A percentile compares a stretch with the other conserved stretches of the same genome.
Evolutionary conservation across 768 basidiomycete genomes (phyloP).

Genomic region (Suillus paluster): DNA sequence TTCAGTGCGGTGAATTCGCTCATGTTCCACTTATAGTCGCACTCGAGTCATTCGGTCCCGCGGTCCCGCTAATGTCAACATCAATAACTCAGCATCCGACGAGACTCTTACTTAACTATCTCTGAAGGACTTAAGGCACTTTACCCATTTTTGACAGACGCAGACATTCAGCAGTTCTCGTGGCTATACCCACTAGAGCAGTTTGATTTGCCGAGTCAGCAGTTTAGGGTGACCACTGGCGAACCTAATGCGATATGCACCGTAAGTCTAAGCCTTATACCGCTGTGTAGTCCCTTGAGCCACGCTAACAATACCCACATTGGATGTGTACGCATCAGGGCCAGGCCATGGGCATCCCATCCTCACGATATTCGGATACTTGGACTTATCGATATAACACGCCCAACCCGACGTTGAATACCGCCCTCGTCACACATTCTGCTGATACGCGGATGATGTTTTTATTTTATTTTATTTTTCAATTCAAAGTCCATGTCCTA

Average conservation of each 20-base stretch:
- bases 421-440: slow-evolving; percentile 55
- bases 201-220: slow-evolving; percentile 47
- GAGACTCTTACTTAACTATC: slow-evolving; percentile 54
- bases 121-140: slow-evolving; percentile 41
- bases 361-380: slow-evolving; percentile 37
- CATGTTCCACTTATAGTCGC: slow-evolving; percentile 57
- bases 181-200: slow-evolving; percentile 47
- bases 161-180: slow-evolving; percentile 42
- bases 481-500: too few species aligned
- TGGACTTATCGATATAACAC: slow-evolving; percentile 65
- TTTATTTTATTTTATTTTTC: too few species aligned
- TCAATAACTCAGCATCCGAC: slow-evolving; percentile 55
- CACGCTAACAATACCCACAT: too few species aligned
- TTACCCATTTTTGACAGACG: slow-evolving; percentile 50
- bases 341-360: slow-evolving; percentile 50
- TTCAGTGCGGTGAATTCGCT: slow-evolving; percentile 49
- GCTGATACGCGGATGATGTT: too few species aligned
- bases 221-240: slow-evolving; percentile 51
- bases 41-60: slow-evolving; percentile 4
- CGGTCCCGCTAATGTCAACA: background rate
- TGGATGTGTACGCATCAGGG: slow-evolving; percentile 31
- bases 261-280: slow-evolving; percentile 38
- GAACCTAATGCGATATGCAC: slow-evolving; percentile 56
- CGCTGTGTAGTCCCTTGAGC: too few species aligned
- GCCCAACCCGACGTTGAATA: too few species aligned